Conservation (phyloP, 768 basidiomycete species). For the Heimioporus sp. region DNA sequence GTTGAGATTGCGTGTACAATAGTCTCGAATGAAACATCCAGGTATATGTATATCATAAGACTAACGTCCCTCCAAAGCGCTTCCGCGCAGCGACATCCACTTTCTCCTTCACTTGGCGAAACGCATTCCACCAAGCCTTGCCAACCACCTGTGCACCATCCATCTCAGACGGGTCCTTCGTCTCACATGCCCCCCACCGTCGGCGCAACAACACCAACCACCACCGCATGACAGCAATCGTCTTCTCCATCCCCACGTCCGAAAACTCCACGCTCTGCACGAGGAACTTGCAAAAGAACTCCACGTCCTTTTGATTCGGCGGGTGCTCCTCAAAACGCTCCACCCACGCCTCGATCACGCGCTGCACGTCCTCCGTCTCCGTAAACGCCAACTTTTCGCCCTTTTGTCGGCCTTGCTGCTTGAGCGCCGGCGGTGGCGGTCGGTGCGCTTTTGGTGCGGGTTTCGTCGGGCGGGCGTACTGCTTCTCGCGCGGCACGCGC, state of each 20-base stretch:
- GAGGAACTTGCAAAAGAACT: slow-evolving; percentile 72
- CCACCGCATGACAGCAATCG: slow-evolving; percentile 73
- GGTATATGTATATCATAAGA: slow-evolving; percentile 39
- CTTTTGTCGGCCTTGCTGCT: slow-evolving; percentile 50
- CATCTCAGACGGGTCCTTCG: slow-evolving; percentile 32
- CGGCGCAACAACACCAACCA: slow-evolving; percentile 72
- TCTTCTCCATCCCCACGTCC: slow-evolving; percentile 69
- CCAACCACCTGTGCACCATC: slow-evolving; percentile 43
- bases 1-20: too few species aligned
- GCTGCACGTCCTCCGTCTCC: slow-evolving; percentile 71
- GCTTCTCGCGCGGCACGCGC: slow-evolving; percentile 28
- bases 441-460: slow-evolving; percentile 59
- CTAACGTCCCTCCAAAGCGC: slow-evolving; percentile 72
- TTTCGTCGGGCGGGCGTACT: slow-evolving; percentile 36
- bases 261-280: slow-evolving; percentile 63
- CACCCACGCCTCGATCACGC: slow-evolving; percentile 76
- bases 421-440: slow-evolving; percentile 48
- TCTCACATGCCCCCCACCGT: slow-evolving; percentile 59
- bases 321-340: slow-evolving; percentile 52
- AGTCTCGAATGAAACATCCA: background rate
- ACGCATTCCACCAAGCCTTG: slow-evolving; percentile 80
- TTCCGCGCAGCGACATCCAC: slow-evolving; percentile 65
- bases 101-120: slow-evolving; percentile 61
- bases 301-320: slow-evolving; percentile 75
- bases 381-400: slow-evolving; percentile 57